These are phyloP conservation scores for Amaranthus tricolor DNA, from an alignment of 179 eudicot genomes.

Conservation along the genomic window DNA sequence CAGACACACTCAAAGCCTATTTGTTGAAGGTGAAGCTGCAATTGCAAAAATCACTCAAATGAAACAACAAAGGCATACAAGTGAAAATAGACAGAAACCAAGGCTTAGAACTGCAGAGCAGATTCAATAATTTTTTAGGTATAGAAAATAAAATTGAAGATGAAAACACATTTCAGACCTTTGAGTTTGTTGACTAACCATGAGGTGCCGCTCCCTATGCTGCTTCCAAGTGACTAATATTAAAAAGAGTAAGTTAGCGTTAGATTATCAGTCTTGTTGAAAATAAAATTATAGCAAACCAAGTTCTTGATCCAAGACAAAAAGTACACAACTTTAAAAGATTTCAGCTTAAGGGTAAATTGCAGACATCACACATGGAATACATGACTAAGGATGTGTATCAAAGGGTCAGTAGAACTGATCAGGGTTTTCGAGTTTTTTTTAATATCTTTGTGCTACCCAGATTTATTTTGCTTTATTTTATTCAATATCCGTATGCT, in stretches of 20 bases:
- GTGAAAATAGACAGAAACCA: not conserved
- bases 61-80: not conserved
- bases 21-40: not conserved
- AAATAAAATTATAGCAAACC: not conserved
- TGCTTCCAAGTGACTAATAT: slow-evolving; percentile 59
- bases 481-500: too few species aligned
- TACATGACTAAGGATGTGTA: too few species aligned
- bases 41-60: not conserved
- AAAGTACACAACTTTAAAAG: not conserved
- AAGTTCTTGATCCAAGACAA: not conserved
- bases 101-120: slow-evolving; percentile 1
- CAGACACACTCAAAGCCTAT: not conserved
- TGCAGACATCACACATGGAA: not conserved
- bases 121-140: not conserved
- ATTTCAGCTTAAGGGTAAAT: not conserved
- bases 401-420: too few species aligned
- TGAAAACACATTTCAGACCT: slow-evolving; percentile 51
- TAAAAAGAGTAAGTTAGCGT: slow-evolving; percentile 19
- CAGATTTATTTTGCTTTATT: too few species aligned
- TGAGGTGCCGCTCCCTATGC: slow-evolving; percentile 72
- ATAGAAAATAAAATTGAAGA: not conserved
- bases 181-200: slow-evolving; percentile 81
- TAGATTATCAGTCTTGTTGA: not conserved
- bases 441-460: too few species aligned
- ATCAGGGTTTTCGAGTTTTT: too few species aligned